phyloP scores from a whole-genome alignment of 2,329 filamentous ascomycete genomes.

The Ramularia endophylla region DNA sequence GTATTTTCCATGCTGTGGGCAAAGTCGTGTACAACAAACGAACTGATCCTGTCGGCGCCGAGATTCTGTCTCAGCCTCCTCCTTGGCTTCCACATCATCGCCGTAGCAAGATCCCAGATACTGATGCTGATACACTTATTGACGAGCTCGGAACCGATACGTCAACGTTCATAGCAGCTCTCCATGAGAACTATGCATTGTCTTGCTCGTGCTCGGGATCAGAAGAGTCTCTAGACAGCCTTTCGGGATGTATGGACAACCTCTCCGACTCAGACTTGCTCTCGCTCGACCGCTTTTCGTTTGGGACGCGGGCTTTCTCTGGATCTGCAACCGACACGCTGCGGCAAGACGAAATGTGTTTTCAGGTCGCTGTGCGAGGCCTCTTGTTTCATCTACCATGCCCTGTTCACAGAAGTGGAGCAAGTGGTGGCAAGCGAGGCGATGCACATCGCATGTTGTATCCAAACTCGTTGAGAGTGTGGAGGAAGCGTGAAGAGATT shows the following conservation, averaged over 20 bases:
- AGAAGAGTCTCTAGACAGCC: slow-evolving; percentile 62
- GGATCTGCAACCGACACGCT: slow-evolving; percentile 60
- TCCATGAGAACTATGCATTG: slow-evolving; percentile 89
- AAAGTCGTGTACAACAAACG: slow-evolving; percentile 97
- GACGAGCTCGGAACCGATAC: slow-evolving; percentile 92
- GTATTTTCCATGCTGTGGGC: slow-evolving; percentile 93
- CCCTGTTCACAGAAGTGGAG: slow-evolving; percentile 63
- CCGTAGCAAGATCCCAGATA: slow-evolving; percentile 40
- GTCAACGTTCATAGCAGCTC: slow-evolving; percentile 77
- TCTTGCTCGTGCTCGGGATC: slow-evolving; percentile 66
- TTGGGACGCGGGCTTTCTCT: slow-evolving; percentile 47
- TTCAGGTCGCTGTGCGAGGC: slow-evolving; percentile 83
- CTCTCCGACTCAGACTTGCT: slow-evolving; percentile 86
- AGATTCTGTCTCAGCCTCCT: slow-evolving; percentile 38
- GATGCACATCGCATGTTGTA: slow-evolving; percentile 90
- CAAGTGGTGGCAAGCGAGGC: slow-evolving; percentile 27
- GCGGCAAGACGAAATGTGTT: slow-evolving; percentile 89
- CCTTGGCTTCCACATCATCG: slow-evolving; percentile 41
- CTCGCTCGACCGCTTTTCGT: slow-evolving; percentile 64
- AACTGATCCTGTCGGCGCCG: slow-evolving; percentile 46
- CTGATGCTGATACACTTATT: slow-evolving; percentile 62
- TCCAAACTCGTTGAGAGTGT: slow-evolving; percentile 75
- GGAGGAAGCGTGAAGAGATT: slow-evolving; percentile 77
- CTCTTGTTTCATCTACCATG: slow-evolving; percentile 77
- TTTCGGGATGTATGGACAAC: slow-evolving; percentile 79